Evolutionary conservation across 2,329 filamentous ascomycete genomes (phyloP), one percentile per base, ranked within the genome.

Genomic region (Bipolaris zeicola): DNA sequence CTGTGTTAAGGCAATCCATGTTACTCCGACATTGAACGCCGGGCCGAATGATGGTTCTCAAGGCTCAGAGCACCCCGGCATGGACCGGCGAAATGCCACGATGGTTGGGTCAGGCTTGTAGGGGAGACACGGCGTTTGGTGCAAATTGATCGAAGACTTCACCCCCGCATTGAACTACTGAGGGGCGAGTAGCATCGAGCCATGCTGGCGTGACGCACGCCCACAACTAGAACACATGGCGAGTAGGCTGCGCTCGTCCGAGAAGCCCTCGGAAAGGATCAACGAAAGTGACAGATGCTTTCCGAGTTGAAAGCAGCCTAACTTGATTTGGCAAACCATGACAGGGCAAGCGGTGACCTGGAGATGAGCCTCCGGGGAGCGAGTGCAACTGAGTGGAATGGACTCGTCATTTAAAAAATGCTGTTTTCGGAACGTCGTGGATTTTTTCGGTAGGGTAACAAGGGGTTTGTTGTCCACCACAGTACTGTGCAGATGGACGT

Each of bases 201-300:
- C 34, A 39, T 49, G 58, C 55, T 65, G 64, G 58, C 54, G 63
- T 68, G 66, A 69, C 52, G 31, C 47, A 52, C 45, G 50, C 24
- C 20, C 39, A 46, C 6, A 50, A 26, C 10, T 43, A 41, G 46
- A 20, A 42, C 18, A 33, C 31, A 50, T 38, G 54, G 54, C 51
- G 31, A 47, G 28, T 56, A 48, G 48, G 36, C 39, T 69, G 68
- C 69, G 66, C 58, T 71, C 67, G 66, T 68, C 69, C 68, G 69
- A 68, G 39, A 58, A 48, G 42, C 51, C 39, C 39, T 62, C 68
- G 62, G 64, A 60, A 54, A 55, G 42, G 26, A 39, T 45, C 28
- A 45, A 38, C 36, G 24, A 49, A 46, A 46, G 50, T 31, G 55
- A 57, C 52, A 62, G 58, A 57, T 18, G 51, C 51, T 36, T 65